Evolutionary conservation across 768 basidiomycete species (phyloP).

Genomic region (Dacryopinax spathularia): DNA sequence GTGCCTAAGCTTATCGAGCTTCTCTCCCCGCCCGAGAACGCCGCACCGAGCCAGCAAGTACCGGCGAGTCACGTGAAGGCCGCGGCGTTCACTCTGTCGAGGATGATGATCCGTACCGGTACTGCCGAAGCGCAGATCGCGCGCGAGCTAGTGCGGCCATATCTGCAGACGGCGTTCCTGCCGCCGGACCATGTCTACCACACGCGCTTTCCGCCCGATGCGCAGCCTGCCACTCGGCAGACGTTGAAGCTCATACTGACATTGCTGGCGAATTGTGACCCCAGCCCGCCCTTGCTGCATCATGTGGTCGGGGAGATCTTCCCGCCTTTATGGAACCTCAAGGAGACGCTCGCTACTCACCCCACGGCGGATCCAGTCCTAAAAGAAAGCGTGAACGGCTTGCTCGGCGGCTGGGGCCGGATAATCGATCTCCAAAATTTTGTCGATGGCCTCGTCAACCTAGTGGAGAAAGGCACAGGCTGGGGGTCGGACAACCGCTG

Average conservation of each 20-base stretch:
- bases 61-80: slow-evolving; percentile 40
- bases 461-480: slow-evolving; percentile 29
- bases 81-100: slow-evolving; percentile 53
- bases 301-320: slow-evolving; percentile 54
- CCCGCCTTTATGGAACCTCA: slow-evolving; percentile 49
- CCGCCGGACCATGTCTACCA: slow-evolving; percentile 12
- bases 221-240: slow-evolving; percentile 17
- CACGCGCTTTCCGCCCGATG: slow-evolving; percentile 27
- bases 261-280: slow-evolving; percentile 62
- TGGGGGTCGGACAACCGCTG: slow-evolving; percentile 29
- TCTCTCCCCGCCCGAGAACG: slow-evolving; percentile 26
- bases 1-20: slow-evolving; percentile 42
- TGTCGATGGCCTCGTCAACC: slow-evolving; percentile 40
- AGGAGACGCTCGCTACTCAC: slow-evolving; percentile 35
- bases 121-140: no score
- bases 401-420: slow-evolving; percentile 65
- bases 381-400: slow-evolving; percentile 41
- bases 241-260: slow-evolving; percentile 27
- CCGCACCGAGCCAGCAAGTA: no score
- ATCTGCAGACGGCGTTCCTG: slow-evolving; percentile 42
- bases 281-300: slow-evolving; percentile 53
- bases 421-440: slow-evolving; percentile 42
- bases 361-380: slow-evolving; percentile 49
- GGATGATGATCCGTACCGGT: slow-evolving; percentile 45
- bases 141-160: slow-evolving; percentile 13